phyloP scores from a whole-genome alignment of 192 early-diverging fungal genomes.

The Backusella australiensis region DNA sequence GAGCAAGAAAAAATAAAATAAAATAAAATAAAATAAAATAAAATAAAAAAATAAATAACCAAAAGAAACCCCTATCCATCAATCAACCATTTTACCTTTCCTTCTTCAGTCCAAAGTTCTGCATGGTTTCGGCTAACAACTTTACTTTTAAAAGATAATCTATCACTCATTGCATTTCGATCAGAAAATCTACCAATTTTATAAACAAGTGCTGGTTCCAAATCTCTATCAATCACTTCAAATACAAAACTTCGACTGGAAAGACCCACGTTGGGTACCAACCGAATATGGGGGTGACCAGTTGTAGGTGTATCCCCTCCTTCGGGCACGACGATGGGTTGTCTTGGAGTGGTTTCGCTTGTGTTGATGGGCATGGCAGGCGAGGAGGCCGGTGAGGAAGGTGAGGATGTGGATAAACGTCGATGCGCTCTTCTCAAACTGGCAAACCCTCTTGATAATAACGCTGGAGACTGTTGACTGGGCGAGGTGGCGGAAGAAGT shows the following conservation, averaged over 20 bases:
- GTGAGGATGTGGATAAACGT: background rate
- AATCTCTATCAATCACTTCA: slow-evolving; percentile 60
- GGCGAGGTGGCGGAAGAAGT: background rate
- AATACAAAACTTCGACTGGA: slow-evolving; percentile 32
- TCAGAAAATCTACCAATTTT: slow-evolving; percentile 76
- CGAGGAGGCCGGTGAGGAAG: background rate
- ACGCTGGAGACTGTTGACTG: slow-evolving; percentile 1
- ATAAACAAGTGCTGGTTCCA: slow-evolving; percentile 56
- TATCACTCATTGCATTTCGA: slow-evolving; percentile 56
- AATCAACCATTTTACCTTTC: slow-evolving; percentile 40
- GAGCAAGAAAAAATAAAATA: background rate
- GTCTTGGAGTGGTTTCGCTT: background rate
- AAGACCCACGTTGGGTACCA: slow-evolving; percentile 7
- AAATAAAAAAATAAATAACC: background rate
- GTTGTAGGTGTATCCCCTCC: background rate
- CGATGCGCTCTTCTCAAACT: slow-evolving; percentile 9
- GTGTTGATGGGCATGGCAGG: background rate
- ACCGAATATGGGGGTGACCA: background rate
- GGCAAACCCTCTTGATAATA: slow-evolving; percentile 13
- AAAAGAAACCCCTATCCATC: background rate
- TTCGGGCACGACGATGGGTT: background rate
- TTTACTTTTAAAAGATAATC: slow-evolving; percentile 84
- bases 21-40: background rate
- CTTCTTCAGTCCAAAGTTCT: slow-evolving; percentile 84
- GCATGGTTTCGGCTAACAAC: slow-evolving; percentile 92